Evolutionary conservation across 2,329 filamentous ascomycete genomes (phyloP).

Genomic region (Diaporthe sp.): DNA sequence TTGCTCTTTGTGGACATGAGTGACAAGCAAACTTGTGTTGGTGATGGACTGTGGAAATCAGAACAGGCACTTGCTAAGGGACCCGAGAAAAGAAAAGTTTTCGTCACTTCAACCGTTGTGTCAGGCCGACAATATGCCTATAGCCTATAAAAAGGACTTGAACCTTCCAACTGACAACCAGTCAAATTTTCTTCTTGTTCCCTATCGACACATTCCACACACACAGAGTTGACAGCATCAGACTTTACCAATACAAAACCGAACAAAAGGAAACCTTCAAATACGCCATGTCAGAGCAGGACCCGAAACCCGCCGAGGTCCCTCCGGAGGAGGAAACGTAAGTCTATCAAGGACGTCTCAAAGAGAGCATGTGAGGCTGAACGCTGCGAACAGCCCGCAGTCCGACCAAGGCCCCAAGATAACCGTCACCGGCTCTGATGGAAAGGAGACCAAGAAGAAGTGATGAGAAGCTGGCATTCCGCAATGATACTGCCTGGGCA

Average conservation of each 20-base stretch:
- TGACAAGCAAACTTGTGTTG: neutral
- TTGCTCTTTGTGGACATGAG: neutral
- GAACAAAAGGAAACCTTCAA: neutral
- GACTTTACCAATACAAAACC: neutral
- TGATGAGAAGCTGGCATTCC: too few species aligned
- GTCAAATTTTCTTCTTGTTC: neutral
- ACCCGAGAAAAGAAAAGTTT: neutral
- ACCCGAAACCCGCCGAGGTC: neutral
- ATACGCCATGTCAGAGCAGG: neutral
- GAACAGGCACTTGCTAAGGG: neutral
- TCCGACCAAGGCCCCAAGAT: too few species aligned
- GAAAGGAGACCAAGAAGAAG: neutral
- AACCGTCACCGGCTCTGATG: neutral
- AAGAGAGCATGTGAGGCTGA: neutral
- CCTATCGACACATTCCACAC: neutral
- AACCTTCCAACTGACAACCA: accelerated
- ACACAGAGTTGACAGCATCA: neutral
- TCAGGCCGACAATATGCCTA: neutral
- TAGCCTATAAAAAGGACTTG: neutral
- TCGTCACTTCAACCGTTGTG: neutral
- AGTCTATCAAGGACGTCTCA: neutral
- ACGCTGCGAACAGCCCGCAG: neutral
- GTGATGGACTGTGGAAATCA: neutral
- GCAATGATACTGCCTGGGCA: too few species aligned
- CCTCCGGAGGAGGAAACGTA: neutral